Evolutionary conservation across 345 rosid species (phyloP).

Genomic region (Rhodomyrtus tomentosa): DNA sequence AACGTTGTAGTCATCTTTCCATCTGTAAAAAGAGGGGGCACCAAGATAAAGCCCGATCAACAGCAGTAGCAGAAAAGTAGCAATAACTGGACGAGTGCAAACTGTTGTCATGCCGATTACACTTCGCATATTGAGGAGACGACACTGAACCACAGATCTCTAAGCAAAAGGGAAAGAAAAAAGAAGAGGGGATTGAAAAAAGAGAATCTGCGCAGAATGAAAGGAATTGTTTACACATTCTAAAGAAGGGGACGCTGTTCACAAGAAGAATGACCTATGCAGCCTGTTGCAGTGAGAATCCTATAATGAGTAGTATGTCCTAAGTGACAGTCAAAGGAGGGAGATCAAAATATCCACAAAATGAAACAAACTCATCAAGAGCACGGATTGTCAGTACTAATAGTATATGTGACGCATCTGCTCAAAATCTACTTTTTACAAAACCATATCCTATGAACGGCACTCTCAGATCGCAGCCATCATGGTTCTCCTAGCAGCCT

Average conservation of each 20-base stretch:
- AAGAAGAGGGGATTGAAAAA: neutral
- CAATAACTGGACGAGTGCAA: neutral
- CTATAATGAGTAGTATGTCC: neutral
- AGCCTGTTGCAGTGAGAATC: neutral
- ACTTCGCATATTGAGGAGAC: neutral
- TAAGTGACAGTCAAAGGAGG: neutral
- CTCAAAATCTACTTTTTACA: neutral
- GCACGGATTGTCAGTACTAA: neutral
- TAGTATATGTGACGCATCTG: neutral
- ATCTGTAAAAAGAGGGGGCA: neutral
- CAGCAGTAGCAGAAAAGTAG: neutral
- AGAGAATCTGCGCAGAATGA: neutral
- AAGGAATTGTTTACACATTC: neutral
- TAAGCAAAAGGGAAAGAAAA: neutral
- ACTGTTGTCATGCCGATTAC: neutral
- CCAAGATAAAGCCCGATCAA: neutral
- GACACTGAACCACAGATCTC: neutral
- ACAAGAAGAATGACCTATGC: neutral
- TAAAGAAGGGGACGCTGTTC: neutral
- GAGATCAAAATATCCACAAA: neutral
- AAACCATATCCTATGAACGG: neutral
- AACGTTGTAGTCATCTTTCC: neutral
- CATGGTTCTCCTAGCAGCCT: constrained; percentile 34
- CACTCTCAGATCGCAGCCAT: constrained; percentile 7
- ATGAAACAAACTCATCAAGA: neutral